phyloP scores from a whole-genome alignment of 1,284 basidiomycete genomes.

The Leccinum griseonigrum region DNA sequence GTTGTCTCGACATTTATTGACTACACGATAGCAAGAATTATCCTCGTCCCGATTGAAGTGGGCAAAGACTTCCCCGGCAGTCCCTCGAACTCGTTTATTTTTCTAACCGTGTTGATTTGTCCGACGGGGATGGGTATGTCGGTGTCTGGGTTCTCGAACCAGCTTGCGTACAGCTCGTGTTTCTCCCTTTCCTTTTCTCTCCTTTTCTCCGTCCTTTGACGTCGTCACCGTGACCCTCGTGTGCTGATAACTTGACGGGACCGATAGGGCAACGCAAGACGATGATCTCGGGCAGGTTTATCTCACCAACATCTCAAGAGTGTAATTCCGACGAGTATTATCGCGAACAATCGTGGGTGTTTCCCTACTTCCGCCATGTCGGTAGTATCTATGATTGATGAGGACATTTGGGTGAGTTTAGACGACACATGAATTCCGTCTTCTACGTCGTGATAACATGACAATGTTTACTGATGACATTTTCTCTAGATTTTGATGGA shows the following conservation, averaged over 20 bases:
- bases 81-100: slow-evolving; percentile 81
- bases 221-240: too few relatives aligned
- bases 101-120: slow-evolving; percentile 90
- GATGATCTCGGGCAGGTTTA: slow-evolving; percentile 92
- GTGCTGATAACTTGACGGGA: neutral
- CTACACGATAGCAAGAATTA: slow-evolving; percentile 95
- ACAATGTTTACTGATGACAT: neutral
- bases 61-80: slow-evolving; percentile 65
- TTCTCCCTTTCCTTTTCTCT: too few relatives aligned
- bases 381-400: slow-evolving; percentile 25
- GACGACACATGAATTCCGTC: too few relatives aligned
- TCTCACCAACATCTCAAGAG: slow-evolving; percentile 83
- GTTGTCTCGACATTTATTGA: slow-evolving; percentile 89
- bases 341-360: slow-evolving; percentile 72
- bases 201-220: too few relatives aligned
- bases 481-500: neutral
- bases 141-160: slow-evolving; percentile 59
- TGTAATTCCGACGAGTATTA: slow-evolving; percentile 87
- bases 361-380: neutral
- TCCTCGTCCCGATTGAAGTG: slow-evolving; percentile 93
- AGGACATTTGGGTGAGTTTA: slow-evolving; percentile 16
- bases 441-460: neutral
- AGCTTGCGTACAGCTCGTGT: slow-evolving; percentile 74
- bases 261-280: slow-evolving; percentile 82
- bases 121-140: slow-evolving; percentile 46